A percentile compares a stretch with the other conserved stretches of the same genome.
Evolutionary conservation across 2,329 filamentous ascomycete genomes (phyloP).

Genomic region (Microdochium nivale): DNA sequence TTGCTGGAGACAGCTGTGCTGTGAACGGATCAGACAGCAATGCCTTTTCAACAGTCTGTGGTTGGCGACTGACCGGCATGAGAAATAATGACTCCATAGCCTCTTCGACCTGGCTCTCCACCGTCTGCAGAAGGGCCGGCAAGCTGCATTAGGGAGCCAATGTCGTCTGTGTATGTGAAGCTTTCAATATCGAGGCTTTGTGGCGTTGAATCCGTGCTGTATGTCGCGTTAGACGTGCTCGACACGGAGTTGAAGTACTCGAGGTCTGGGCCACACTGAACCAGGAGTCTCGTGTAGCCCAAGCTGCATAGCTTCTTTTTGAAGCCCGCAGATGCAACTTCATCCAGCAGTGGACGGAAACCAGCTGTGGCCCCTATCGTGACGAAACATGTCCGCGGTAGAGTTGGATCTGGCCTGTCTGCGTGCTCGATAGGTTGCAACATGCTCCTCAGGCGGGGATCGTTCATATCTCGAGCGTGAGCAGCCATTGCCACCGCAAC

Average conservation of each 20-base stretch:
- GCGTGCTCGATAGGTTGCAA: not conserved
- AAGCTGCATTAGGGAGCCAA: conserved; percentile 49
- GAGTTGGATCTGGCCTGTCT: not conserved
- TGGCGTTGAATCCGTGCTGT: conserved; percentile 9
- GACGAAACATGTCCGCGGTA: conserved; percentile 45
- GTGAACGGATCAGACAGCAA: too few relatives aligned
- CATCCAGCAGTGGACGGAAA: conserved; percentile 63
- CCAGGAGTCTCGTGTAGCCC: conserved; percentile 61
- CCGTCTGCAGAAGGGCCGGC: conserved; percentile 37
- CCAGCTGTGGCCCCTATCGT: conserved; percentile 88
- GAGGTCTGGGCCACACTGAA: conserved; percentile 75
- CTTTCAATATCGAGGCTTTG: conserved; percentile 44
- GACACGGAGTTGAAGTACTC: conserved; percentile 36
- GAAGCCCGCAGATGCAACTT: conserved; percentile 54
- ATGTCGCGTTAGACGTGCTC: conserved; percentile 14
- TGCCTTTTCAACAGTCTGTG: too few relatives aligned
- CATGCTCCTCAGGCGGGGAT: not conserved
- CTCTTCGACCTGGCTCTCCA: conserved; percentile 16
- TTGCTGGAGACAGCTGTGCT: too few relatives aligned
- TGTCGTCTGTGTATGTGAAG: conserved; percentile 59
- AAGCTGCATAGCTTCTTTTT: conserved; percentile 47
- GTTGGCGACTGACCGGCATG: conserved; percentile 74
- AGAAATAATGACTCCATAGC: conserved; percentile 69
- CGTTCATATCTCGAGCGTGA: not conserved
- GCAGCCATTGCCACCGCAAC: not conserved